Conservation (phyloP, 1,139 yeast species). For the Candida freyschussii region DNA sequence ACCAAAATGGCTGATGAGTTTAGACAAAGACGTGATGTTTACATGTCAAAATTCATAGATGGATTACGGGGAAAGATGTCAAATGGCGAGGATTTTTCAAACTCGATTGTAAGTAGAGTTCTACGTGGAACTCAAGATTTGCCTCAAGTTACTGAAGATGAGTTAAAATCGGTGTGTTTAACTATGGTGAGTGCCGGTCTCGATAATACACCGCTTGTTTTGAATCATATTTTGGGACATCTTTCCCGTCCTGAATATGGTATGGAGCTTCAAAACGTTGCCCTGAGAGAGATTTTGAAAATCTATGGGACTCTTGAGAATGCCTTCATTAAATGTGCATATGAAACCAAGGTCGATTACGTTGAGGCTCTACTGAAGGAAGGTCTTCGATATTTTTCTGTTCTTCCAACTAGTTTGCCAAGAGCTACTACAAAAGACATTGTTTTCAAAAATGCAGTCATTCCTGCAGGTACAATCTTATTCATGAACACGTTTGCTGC, state of each 20-base stretch:
- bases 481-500: conserved; percentile 70
- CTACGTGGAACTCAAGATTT: conserved; percentile 22
- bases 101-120: conserved; percentile 44
- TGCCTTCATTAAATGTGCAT: conserved; percentile 47
- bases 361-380: conserved; percentile 58
- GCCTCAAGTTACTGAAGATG: conserved; percentile 32
- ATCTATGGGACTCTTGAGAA: conserved; percentile 33
- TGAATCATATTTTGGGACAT: conserved; percentile 59
- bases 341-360: conserved; percentile 39
- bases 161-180: conserved; percentile 58
- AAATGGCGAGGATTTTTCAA: conserved; percentile 26
- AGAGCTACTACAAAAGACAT: conserved; percentile 52
- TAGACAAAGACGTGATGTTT: conserved; percentile 47
- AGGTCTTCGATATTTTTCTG: conserved; percentile 57
- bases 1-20: conserved; percentile 32
- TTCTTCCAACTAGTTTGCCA: conserved; percentile 64
- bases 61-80: conserved; percentile 27
- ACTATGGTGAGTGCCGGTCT: conserved; percentile 80
- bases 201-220: conserved; percentile 65
- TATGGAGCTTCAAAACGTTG: conserved; percentile 37
- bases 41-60: conserved; percentile 42
- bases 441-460: conserved; percentile 32
- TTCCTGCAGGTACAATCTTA: conserved; percentile 53
- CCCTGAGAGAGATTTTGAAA: conserved; percentile 28
- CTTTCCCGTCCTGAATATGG: conserved; percentile 47